Evolutionary conservation across 768 basidiomycete species (phyloP), one percentile per base, ranked within the genome.

Genomic region (Suillus tomentosus): DNA sequence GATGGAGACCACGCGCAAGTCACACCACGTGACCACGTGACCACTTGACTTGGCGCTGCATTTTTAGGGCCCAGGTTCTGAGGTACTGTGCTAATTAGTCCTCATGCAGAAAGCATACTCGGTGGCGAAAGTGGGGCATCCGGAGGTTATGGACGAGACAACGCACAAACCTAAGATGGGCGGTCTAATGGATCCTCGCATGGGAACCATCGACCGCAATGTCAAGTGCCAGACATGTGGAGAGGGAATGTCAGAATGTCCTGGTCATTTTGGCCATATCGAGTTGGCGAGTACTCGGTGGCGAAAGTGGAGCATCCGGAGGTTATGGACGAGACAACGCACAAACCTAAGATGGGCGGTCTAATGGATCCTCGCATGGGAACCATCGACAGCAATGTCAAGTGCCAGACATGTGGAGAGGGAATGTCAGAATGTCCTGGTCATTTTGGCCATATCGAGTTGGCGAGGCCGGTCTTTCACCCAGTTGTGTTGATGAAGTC

Each of bases 371-470:
- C 96, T 58, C 88, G 94, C 65, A 94, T 99, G 91, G 97, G 97
- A 45, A 99, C 95, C 36, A 96, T 96, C 71, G 95, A 96, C 82
- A 84, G 95, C 69, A 95, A 96, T 76, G 95, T 96, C 81, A 99
- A 99, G 81, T 99, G 97, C 76, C 95, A 98, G 81, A 99, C 97
- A 36, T 99, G 97, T 77, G 96, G 95, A 69, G 97, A 99, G 84
- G 96, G 96, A n/a, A 98, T 99, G 96, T 90, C 95, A 19, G 97
- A 99, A 76, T 99, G 97, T 80, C 96, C 97, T 34, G 97, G 97
- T 59, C 97, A 99, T 77, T 99, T 99, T 81, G 97, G 97, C 62
- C 96, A 99, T 76, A 94, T 99, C 72, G 97, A 99, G 79, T 81
- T 99, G 72, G 94, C 94, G 51, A 84, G 95, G 70, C 95, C 96